These are phyloP conservation scores for Aspergillus intermedius DNA, from an alignment of 2,329 filamentous ascomycete species.

Conservation along the genomic window DNA sequence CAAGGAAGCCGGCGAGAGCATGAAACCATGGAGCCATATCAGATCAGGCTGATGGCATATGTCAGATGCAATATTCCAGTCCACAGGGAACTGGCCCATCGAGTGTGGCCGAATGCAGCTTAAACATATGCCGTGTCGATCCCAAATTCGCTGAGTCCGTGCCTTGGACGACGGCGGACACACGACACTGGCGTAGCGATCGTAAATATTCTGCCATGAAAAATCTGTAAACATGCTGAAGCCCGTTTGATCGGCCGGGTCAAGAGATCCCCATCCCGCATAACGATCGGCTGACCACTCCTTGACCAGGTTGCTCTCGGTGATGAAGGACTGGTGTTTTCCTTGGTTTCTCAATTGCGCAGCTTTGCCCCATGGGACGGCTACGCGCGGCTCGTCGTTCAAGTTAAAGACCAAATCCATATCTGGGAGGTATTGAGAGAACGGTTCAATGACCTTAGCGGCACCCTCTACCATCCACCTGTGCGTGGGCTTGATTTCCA, in stretches of 20 bases:
- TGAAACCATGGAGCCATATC: constrained; percentile 65
- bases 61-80: constrained; percentile 60
- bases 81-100: constrained; percentile 57
- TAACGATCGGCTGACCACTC: constrained; percentile 34
- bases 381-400: constrained; percentile 55
- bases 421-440: constrained; percentile 51
- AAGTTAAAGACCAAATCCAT: constrained; percentile 60
- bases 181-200: constrained; percentile 41
- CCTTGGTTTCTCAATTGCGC: constrained; percentile 29
- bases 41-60: constrained; percentile 74
- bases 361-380: constrained; percentile 45
- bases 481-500: constrained; percentile 50
- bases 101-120: constrained; percentile 60
- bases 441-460: constrained; percentile 48
- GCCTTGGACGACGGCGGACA: constrained; percentile 59
- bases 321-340: constrained; percentile 10
- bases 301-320: constrained; percentile 16
- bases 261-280: constrained; percentile 32
- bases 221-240: constrained; percentile 35
- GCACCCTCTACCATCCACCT: constrained; percentile 54
- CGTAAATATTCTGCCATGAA: constrained; percentile 36
- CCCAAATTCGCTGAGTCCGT: constrained; percentile 55
- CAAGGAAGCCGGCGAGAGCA: constrained; percentile 57
- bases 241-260: constrained; percentile 26
- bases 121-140: constrained; percentile 58